Evolutionary conservation across 306 rosid genomes (phyloP).

Genomic region (Dalbergia cultrata): DNA sequence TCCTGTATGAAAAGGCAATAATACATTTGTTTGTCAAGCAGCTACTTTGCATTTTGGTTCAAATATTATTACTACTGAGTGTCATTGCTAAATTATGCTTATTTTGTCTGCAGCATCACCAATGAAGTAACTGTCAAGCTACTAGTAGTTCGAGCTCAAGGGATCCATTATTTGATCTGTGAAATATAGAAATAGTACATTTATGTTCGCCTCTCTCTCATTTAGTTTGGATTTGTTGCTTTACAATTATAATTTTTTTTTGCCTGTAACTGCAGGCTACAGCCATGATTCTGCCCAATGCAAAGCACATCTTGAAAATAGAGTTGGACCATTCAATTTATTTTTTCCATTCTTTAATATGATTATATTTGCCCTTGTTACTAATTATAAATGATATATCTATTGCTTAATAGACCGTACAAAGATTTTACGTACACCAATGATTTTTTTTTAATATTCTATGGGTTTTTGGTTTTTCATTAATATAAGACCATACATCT

Average conservation of each 20-base stretch:
- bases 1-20: conserved; percentile 22
- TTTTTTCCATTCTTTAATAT: background rate
- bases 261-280: background rate
- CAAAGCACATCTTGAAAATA: conserved; percentile 30
- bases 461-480: background rate
- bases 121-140: conserved; percentile 1
- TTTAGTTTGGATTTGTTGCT: conserved; percentile 31
- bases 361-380: background rate
- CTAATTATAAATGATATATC: background rate
- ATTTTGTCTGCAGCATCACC: conserved; percentile 37
- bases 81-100: conserved; percentile 18
- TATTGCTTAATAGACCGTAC: background rate
- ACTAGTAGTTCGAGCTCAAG: background rate
- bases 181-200: conserved; percentile 34
- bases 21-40: background rate
- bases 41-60: conserved; percentile 14
- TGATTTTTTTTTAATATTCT: background rate
- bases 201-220: background rate
- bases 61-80: background rate
- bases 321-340: background rate
- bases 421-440: background rate
- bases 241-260: background rate
- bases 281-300: conserved; percentile 5
- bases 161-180: conserved; percentile 13
- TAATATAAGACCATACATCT: background rate